Conservation (phyloP, 164 flowering plant species). For the Platanus orientalis region DNA sequence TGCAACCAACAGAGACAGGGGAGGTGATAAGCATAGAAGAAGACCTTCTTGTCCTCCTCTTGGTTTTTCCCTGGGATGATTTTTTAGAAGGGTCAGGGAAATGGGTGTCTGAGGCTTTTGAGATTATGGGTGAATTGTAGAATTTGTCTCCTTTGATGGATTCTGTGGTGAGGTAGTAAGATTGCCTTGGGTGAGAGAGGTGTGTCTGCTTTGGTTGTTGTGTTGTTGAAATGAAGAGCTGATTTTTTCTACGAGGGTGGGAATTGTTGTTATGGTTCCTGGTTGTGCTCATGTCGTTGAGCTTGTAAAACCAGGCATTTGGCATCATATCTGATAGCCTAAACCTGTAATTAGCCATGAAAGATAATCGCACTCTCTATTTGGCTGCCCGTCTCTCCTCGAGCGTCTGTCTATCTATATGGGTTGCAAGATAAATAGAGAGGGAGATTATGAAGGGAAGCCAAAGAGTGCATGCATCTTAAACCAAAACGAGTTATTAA, state of each 20-base stretch:
- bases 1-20: constrained; percentile 27
- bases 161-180: constrained; percentile 52
- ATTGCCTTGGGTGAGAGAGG: constrained; percentile 35
- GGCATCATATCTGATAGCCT: constrained; percentile 76
- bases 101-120: constrained; percentile 23
- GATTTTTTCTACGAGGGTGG: constrained; percentile 22
- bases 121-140: constrained; percentile 18
- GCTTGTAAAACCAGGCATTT: constrained; percentile 85
- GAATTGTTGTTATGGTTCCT: constrained; percentile 20
- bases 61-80: constrained; percentile 26
- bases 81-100: constrained; percentile 35
- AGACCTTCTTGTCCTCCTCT: constrained; percentile 27
- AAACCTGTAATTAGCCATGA: constrained; percentile 76
- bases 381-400: background rate
- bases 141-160: constrained; percentile 7
- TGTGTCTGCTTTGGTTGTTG: constrained; percentile 16
- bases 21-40: constrained; percentile 24
- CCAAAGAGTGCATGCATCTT: no score
- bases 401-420: no score
- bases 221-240: constrained; percentile 14
- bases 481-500: no score
- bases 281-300: constrained; percentile 45
- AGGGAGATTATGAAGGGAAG: no score
- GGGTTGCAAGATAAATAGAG: no score
- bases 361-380: constrained; percentile 8